phyloP scores from a whole-genome alignment of 2,329 filamentous ascomycete species.

The Alternaria gaisen region DNA sequence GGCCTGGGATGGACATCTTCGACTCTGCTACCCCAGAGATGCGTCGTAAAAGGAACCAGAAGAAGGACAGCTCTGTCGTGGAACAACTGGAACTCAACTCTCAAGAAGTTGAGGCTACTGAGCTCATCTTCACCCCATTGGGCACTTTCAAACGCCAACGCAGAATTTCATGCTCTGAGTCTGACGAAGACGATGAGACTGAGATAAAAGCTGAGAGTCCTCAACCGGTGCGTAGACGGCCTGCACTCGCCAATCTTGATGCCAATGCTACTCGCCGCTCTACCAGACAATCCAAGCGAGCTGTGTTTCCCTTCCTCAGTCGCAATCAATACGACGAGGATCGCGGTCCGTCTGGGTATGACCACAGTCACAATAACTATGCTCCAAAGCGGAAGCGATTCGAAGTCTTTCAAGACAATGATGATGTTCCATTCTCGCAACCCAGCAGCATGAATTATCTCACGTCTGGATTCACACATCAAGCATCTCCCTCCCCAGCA shows the following conservation, averaged over 20 bases:
- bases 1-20: constrained; percentile 83
- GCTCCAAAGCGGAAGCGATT: constrained; percentile 50
- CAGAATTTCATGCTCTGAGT: constrained; percentile 56
- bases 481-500: constrained; percentile 37
- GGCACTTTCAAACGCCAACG: constrained; percentile 55
- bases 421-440: constrained; percentile 42
- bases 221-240: constrained; percentile 32
- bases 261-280: constrained; percentile 39
- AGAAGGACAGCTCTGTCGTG: constrained; percentile 77
- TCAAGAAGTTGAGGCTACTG: constrained; percentile 68
- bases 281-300: constrained; percentile 40
- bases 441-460: constrained; percentile 47
- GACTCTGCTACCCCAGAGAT: constrained; percentile 79
- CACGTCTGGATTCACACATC: constrained; percentile 43
- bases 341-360: constrained; percentile 42
- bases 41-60: constrained; percentile 78
- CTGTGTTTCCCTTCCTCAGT: constrained; percentile 28
- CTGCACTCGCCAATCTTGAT: constrained; percentile 45
- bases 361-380: constrained; percentile 37
- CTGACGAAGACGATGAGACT: constrained; percentile 51
- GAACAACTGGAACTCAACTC: constrained; percentile 72
- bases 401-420: constrained; percentile 53
- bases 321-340: constrained; percentile 45
- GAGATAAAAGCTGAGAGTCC: constrained; percentile 50
- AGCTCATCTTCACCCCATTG: constrained; percentile 67